Conservation (phyloP, 169 alveolate genomes). For the Eimeria zaria region DNA sequence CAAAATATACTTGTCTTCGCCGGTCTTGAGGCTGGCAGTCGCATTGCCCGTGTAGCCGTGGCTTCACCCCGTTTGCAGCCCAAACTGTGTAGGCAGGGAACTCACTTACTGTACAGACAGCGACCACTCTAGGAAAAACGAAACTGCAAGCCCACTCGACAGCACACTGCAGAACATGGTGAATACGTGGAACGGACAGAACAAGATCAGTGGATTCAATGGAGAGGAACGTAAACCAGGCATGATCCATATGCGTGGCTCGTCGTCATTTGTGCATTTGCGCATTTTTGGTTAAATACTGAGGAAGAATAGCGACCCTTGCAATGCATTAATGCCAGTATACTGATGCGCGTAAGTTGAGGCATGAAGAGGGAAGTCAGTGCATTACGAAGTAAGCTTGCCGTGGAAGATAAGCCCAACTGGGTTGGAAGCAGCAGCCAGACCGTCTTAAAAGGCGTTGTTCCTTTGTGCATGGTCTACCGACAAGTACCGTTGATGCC, state of each 20-base stretch:
- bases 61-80: background rate
- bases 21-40: background rate
- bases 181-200: background rate
- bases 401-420: no score
- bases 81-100: background rate
- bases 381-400: no score
- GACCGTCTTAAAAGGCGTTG: no score
- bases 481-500: no score
- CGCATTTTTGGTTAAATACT: background rate
- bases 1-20: background rate
- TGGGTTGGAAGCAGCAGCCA: no score
- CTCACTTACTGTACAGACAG: background rate
- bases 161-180: background rate
- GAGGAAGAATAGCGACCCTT: background rate
- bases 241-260: background rate
- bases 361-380: no score
- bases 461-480: no score
- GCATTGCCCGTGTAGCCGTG: background rate
- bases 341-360: no score
- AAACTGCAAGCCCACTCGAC: background rate
- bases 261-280: background rate
- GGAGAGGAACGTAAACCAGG: background rate
- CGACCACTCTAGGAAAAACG: background rate
- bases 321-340: background rate
- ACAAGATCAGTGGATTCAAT: background rate